These are phyloP conservation scores for Coemansia sp. DNA, from an alignment of 192 early-diverging fungal species.

Conservation along the genomic window DNA sequence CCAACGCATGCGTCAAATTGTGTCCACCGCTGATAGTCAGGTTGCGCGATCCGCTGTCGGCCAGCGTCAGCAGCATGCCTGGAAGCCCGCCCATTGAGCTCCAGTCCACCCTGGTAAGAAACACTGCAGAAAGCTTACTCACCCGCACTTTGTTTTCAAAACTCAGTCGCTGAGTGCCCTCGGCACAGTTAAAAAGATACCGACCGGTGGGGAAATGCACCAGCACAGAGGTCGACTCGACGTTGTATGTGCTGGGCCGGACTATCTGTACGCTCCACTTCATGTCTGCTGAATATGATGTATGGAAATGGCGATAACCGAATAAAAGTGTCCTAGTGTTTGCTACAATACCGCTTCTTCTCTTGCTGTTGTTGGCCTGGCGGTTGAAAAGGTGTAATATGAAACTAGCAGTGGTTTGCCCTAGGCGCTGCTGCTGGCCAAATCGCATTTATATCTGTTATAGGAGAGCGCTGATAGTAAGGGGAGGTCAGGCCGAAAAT, in stretches of 20 bases:
- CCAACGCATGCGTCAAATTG: conserved; percentile 80
- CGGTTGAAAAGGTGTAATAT: background rate
- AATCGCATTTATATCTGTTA: background rate
- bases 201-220: conserved; percentile 73
- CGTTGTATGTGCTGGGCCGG: conserved; percentile 58
- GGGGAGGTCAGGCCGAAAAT: background rate
- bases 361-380: background rate
- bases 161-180: conserved; percentile 86
- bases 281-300: conserved; percentile 46
- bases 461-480: background rate
- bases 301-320: conserved; percentile 18
- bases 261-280: conserved; percentile 64
- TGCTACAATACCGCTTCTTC: background rate
- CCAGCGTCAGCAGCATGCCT: conserved; percentile 89
- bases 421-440: background rate
- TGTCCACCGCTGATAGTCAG: conserved; percentile 72
- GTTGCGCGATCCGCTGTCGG: conserved; percentile 68
- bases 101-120: conserved; percentile 86
- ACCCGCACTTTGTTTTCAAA: conserved; percentile 75
- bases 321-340: background rate
- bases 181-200: conserved; percentile 93
- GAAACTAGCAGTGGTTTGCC: background rate
- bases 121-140: conserved; percentile 72
- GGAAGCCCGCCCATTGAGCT: conserved; percentile 85
- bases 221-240: conserved; percentile 66